Percentiles rank a stretch among this genome's conserved stretches.
Evolutionary conservation across 2,329 filamentous ascomycete species (phyloP).

Genomic region (Cadophora luteo-olivacea): DNA sequence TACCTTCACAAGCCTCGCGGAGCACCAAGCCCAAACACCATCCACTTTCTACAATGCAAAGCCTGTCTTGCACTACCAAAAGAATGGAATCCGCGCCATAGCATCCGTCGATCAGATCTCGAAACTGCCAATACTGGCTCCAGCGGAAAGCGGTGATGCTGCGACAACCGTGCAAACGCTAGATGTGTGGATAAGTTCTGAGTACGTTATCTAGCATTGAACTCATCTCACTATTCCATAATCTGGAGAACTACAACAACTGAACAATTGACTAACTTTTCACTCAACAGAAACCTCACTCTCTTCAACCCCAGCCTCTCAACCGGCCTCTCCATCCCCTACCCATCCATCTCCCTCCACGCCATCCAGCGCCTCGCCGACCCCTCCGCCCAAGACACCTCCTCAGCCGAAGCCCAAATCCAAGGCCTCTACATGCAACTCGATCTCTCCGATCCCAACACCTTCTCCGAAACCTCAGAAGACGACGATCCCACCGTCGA

Average conservation of each 20-base stretch:
- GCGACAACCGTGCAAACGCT: conserved; percentile 46
- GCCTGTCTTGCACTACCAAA: conserved; percentile 72
- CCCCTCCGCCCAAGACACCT: conserved; percentile 48
- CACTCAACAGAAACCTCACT: conserved; percentile 57
- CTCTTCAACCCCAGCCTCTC: conserved; percentile 66
- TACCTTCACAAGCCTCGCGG: conserved; percentile 68
- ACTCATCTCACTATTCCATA: background rate
- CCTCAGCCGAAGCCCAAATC: conserved; percentile 36
- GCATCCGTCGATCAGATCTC: conserved; percentile 61
- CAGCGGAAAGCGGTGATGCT: conserved; percentile 31
- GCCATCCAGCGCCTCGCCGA: conserved; percentile 67
- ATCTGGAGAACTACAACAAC: background rate
- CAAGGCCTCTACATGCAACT: conserved; percentile 70
- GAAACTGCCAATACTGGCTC: conserved; percentile 55
- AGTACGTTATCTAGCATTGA: conserved; percentile 49
- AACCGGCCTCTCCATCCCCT: conserved; percentile 72
- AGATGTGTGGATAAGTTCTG: conserved; percentile 64
- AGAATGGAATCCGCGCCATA: conserved; percentile 61
- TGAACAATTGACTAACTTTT: background rate
- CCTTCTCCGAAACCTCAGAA: conserved; percentile 58
- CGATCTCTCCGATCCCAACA: conserved; percentile 62
- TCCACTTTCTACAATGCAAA: conserved; percentile 74
- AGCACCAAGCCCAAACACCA: conserved; percentile 77
- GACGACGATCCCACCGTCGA: conserved; percentile 64
- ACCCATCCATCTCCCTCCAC: conserved; percentile 77